Conservation (phyloP, 768 basidiomycete genomes). For the Gloeostereum incarnatum region DNA sequence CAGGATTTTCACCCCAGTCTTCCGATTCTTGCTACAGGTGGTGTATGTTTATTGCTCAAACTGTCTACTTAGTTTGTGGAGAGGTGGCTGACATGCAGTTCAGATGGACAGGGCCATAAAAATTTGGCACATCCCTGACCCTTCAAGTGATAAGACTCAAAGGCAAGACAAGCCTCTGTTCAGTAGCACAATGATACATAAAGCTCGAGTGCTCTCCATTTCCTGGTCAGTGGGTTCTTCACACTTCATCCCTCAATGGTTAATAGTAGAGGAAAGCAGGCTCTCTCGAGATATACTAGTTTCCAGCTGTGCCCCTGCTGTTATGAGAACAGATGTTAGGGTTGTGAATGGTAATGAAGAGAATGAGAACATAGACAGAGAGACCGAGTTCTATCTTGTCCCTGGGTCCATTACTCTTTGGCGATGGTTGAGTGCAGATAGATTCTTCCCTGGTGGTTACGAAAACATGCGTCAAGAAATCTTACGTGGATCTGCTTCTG, state of each 20-base stretch:
- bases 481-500: slow-evolving; percentile 52
- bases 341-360: background rate
- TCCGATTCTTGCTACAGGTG: slow-evolving; percentile 70
- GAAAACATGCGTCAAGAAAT: slow-evolving; percentile 20
- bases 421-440: slow-evolving; percentile 58
- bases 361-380: background rate
- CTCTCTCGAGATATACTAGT: slow-evolving; percentile 43
- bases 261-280: too few species aligned
- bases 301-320: slow-evolving; percentile 44
- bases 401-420: slow-evolving; percentile 51
- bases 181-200: slow-evolving; percentile 57
- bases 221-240: slow-evolving; percentile 35
- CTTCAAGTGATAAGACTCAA: slow-evolving; percentile 15
- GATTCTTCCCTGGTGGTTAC: slow-evolving; percentile 48
- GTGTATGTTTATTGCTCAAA: slow-evolving; percentile 32
- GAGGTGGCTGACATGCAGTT: slow-evolving; percentile 3
- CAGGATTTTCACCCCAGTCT: slow-evolving; percentile 61
- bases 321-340: slow-evolving; percentile 22
- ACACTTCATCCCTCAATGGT: background rate
- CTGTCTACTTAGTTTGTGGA: background rate
- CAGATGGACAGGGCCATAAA: slow-evolving; percentile 70
- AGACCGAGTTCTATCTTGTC: slow-evolving; percentile 16
- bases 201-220: slow-evolving; percentile 53
- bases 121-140: slow-evolving; percentile 56
- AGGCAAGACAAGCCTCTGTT: slow-evolving; percentile 75